Conservation (phyloP, 352 stramenopile genomes). For the Aphanomyces cochlioides region DNA sequence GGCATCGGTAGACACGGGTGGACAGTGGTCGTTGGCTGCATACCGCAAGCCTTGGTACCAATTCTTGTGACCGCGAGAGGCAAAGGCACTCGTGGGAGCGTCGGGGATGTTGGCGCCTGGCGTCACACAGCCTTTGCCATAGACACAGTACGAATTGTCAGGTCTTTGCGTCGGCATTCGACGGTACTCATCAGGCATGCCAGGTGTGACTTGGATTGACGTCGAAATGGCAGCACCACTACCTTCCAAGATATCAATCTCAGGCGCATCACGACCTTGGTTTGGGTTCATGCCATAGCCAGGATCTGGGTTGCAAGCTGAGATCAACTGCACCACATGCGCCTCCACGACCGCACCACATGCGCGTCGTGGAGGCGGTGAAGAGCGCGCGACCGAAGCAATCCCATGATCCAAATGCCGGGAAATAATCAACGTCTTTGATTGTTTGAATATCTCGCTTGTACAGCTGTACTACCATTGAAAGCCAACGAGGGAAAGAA, state of each 20-base stretch:
- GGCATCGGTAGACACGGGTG: conserved; percentile 31
- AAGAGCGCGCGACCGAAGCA: conserved; percentile 81
- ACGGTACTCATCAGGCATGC: conserved; percentile 56
- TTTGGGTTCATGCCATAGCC: conserved; percentile 27
- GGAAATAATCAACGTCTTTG: no score
- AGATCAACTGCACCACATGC: not conserved
- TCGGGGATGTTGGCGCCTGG: conserved; percentile 40
- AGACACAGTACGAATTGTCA: conserved; percentile 35
- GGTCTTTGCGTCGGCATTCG: no score
- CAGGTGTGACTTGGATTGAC: conserved; percentile 55
- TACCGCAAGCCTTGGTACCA: conserved; percentile 49
- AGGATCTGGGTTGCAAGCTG: conserved; percentile 24
- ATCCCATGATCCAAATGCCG: conserved; percentile 86
- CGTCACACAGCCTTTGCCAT: conserved; percentile 44
- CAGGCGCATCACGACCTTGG: not conserved
- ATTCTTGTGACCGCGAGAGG: conserved; percentile 36
- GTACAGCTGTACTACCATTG: no score
- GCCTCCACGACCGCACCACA: not conserved
- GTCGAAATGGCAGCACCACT: conserved; percentile 66
- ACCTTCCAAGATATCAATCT: conserved; percentile 89
- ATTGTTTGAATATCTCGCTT: conserved; percentile 40
- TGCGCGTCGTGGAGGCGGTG: conserved; percentile 61
- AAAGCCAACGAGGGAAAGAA: no score
- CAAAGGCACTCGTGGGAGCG: conserved; percentile 35
- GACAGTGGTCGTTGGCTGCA: conserved; percentile 38